Percentiles rank a stretch among this genome's conserved stretches.
Evolutionary conservation across 2,329 filamentous ascomycete genomes (phyloP).

Genomic region (Taxawa tesnikishii): DNA sequence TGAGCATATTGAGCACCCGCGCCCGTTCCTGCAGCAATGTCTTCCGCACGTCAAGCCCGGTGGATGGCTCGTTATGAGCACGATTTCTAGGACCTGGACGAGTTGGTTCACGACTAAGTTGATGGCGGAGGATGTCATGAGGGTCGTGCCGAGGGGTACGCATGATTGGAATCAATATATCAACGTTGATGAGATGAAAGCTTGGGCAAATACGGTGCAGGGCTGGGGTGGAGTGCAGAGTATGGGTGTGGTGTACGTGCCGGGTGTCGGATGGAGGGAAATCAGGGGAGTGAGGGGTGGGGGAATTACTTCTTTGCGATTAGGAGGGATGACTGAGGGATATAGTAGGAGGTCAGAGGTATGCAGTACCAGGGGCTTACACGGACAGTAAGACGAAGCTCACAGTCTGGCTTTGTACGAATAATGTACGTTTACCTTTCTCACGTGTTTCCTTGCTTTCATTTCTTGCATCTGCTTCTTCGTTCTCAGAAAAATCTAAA

Average conservation of each 20-base stretch:
- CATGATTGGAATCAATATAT: conserved; percentile 97
- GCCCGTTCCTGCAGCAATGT: conserved; percentile 59
- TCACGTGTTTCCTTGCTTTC: too few species aligned
- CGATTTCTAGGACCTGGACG: conserved; percentile 78
- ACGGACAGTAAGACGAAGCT: too few species aligned
- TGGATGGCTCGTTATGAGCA: conserved; percentile 86
- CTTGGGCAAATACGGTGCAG: conserved; percentile 29
- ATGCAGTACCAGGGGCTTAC: too few species aligned
- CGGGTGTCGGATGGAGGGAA: conserved; percentile 79
- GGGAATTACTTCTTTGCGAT: conserved; percentile 97
- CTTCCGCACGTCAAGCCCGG: conserved; percentile 72
- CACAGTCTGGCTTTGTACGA: too few species aligned
- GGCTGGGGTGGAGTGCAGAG: conserved; percentile 51
- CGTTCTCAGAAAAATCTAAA: too few species aligned
- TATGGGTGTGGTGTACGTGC: conserved; percentile 82
- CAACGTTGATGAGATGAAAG: conserved; percentile 63
- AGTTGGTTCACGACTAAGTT: conserved; percentile 91
- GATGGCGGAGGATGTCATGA: conserved; percentile 74
- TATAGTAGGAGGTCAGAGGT: too few species aligned
- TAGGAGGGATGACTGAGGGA: conserved; percentile 35
- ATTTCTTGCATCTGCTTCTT: too few species aligned
- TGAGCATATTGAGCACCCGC: conserved; percentile 74
- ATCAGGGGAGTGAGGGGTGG: conserved; percentile 65
- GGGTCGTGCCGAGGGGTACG: conserved; percentile 82
- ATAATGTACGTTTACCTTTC: too few species aligned